Evolutionary conservation across 805 yeast species (phyloP), one percentile per base, ranked within the genome.

Genomic region (Metschnikowia aberdeeniae): DNA sequence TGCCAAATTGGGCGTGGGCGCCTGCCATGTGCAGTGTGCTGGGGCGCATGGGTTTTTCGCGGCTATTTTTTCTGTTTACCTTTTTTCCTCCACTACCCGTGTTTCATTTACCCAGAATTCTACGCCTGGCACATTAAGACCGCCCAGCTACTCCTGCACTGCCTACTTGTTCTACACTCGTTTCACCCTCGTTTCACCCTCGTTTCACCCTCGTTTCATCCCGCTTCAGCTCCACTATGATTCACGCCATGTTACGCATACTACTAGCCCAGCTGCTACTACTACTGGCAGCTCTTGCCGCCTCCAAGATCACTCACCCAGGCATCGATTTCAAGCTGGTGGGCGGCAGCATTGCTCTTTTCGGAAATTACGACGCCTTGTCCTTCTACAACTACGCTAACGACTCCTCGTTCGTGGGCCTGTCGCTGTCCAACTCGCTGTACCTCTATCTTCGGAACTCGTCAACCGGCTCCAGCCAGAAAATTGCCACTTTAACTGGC

Each of bases 401-500:
- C 43, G 55, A 48, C n/a, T 49, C 54, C 24, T n/a, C 53, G 31
- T 53, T 51, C 28, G 45, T 53, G 6, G 40, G 42, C n/a, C 42
- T 47, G 24, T 20, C 45, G 28, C 32, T 22, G 7, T 35, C 34
- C 22, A 44, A 47, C 29, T 19, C 45, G 36, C 47, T 42, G 47
- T 42, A 45, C 30, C 46, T 55, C 30, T 55, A 43, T 37, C 43
- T 52, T 29, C 48, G 51, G 8, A 53, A 55, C 40, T 38, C 34
- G 11, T 36, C 57, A 34, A 33, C 46, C 35, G 47, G 47, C 20
- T 20, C 38, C 35, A 40, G 32, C 22, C 34, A 13, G 17, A 45
- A 36, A 12, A 34, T 69, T 27, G 73, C 68, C 24, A 45, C 58
- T n/a, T 38, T 65, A n/a, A 51, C 64, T 40, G 74, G 74, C 20